Percentiles rank a stretch among this genome's conserved stretches.
These are phyloP conservation scores for Lenzites betulinus DNA, from an alignment of 768 basidiomycete species.

Conservation along the genomic window DNA sequence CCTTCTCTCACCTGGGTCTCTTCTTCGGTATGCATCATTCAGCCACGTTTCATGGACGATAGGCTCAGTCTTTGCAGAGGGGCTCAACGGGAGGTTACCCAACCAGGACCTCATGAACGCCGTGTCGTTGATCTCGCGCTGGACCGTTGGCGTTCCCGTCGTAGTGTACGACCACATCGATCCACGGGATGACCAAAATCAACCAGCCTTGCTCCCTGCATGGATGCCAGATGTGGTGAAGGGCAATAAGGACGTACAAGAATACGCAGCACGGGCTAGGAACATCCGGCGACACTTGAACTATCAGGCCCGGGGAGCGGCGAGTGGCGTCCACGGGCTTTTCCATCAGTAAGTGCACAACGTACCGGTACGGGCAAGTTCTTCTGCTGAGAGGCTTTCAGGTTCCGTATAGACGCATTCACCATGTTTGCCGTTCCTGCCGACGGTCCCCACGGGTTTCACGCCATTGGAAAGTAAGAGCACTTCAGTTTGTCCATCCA, in stretches of 20 bases:
- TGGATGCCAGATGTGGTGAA: slow-evolving; percentile 52
- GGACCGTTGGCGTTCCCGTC: slow-evolving; percentile 75
- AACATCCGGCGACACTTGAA: slow-evolving; percentile 71
- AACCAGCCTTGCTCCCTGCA: slow-evolving; percentile 35
- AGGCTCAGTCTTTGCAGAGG: slow-evolving; percentile 58
- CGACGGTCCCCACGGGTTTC: slow-evolving; percentile 91
- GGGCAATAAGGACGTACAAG: slow-evolving; percentile 45
- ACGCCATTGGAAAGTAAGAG: slow-evolving; percentile 82
- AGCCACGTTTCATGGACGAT: background rate
- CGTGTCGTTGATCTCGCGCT: slow-evolving; percentile 67
- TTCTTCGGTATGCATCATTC: slow-evolving; percentile 73
- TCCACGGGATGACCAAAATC: slow-evolving; percentile 40
- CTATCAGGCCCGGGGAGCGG: slow-evolving; percentile 76
- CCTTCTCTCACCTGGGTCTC: slow-evolving; percentile 93
- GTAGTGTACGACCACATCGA: slow-evolving; percentile 80
- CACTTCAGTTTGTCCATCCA: background rate
- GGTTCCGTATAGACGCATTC: slow-evolving; percentile 93
- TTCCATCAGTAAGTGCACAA: slow-evolving; percentile 68
- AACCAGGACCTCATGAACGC: slow-evolving; percentile 96
- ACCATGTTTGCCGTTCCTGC: slow-evolving; percentile 90
- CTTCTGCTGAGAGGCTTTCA: slow-evolving; percentile 32
- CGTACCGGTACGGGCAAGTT: background rate
- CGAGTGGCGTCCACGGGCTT: slow-evolving; percentile 88
- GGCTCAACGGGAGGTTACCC: slow-evolving; percentile 90
- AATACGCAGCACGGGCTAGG: slow-evolving; percentile 58